phyloP scores from a whole-genome alignment of 768 basidiomycete genomes.

The Neoboletus brunneissimus region DNA sequence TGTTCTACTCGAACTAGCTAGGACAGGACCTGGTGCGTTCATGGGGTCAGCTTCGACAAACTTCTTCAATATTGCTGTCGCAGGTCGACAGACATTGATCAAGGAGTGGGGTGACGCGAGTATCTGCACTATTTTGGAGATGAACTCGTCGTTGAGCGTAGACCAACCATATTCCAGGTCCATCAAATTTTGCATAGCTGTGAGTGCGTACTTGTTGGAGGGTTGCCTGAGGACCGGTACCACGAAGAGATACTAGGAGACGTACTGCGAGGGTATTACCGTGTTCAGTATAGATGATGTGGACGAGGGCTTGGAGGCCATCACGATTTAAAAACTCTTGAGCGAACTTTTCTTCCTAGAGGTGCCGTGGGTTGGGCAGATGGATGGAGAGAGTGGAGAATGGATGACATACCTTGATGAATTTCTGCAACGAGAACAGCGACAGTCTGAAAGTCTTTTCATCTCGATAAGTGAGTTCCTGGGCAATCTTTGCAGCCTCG shows the following conservation, averaged over 20 bases:
- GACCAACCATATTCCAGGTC: constrained; percentile 84
- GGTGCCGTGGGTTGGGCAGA: neutral
- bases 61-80: constrained; percentile 85
- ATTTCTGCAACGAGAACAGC: constrained; percentile 75
- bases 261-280: constrained; percentile 86
- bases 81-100: constrained; percentile 90
- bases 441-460: constrained; percentile 63
- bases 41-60: constrained; percentile 84
- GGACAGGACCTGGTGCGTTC: constrained; percentile 55
- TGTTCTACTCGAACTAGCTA: constrained; percentile 58
- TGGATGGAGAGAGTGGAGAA: neutral
- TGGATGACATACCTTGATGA: constrained; percentile 58
- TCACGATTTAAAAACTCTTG: constrained; percentile 71
- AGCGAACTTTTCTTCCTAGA: constrained; percentile 80
- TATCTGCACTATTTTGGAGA: constrained; percentile 74
- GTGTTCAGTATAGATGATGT: constrained; percentile 59
- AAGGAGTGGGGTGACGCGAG: constrained; percentile 70
- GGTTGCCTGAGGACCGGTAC: constrained; percentile 6
- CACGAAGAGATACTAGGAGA: constrained; percentile 6
- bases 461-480: constrained; percentile 61
- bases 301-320: constrained; percentile 69
- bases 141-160: constrained; percentile 67
- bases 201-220: constrained; percentile 67
- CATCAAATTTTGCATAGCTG: constrained; percentile 85
- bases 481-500: constrained; percentile 74